Conservation (phyloP, 306 rosid genomes). For the Gleditsia sinensis region DNA sequence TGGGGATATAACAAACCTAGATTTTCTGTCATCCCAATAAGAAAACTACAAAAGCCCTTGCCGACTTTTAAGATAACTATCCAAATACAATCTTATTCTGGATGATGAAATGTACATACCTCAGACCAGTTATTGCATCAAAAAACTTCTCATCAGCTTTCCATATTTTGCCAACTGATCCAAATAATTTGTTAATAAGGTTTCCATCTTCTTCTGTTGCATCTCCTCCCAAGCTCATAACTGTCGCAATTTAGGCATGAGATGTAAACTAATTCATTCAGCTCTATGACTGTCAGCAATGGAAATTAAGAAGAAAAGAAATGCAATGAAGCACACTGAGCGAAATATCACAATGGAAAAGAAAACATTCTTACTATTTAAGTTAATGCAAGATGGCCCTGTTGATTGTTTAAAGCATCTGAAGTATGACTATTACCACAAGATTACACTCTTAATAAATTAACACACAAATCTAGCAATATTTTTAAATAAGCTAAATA, state of each 20-base stretch:
- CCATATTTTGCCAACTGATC: constrained; percentile 88
- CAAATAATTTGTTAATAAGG: constrained; percentile 72
- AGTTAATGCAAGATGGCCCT: constrained; percentile 14
- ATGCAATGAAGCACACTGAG: constrained; percentile 17
- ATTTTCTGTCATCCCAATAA: neutral
- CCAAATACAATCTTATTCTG: neutral
- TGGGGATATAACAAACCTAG: neutral
- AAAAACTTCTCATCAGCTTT: constrained; percentile 84
- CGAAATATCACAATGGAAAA: constrained; percentile 16
- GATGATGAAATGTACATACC: constrained; percentile 52
- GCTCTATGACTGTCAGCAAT: constrained; percentile 18
- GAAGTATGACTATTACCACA: neutral
- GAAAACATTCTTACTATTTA: constrained; percentile 24
- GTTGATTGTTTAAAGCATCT: neutral
- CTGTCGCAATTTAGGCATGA: constrained; percentile 47
- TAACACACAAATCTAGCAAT: neutral
- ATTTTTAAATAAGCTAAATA: neutral
- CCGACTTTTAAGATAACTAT: constrained; percentile 5
- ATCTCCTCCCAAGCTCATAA: constrained; percentile 83
- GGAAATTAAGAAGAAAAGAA: constrained; percentile 26
- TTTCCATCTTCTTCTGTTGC: constrained; percentile 84
- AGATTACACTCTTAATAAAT: constrained; percentile 15
- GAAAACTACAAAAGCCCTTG: neutral
- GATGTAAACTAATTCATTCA: constrained; percentile 21
- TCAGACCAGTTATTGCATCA: constrained; percentile 92